Base-by-base conservation (phyloP, 371 early-diverging fungal species). In the Rhizopus stolonifer region DNA sequence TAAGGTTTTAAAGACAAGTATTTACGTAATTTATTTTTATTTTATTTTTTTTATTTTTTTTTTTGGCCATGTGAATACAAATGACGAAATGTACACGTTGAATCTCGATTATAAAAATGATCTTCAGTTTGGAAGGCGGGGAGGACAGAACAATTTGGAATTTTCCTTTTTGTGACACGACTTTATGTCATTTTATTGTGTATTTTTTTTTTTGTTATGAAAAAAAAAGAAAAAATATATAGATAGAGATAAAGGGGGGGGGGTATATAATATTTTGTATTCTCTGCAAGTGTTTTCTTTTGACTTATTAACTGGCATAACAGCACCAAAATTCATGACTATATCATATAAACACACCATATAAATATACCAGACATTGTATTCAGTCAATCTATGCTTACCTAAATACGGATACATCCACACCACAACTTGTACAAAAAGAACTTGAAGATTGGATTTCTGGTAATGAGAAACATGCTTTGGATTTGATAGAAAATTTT, bases 261-360 rank as follows among this genome's bases (percentile, higher is more conserved):
- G n/a, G 9, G n/a, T 36, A 11, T 36, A 36, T 5, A 5, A 2
- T 36, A 14, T 11, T 14, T 2, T 14, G 11, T 9, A 29, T 29
- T 9, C 2, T 29, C 29, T n/a, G n/a, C n/a, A 29, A 21, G 8
- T 23, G 14, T 24, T 44, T 21, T 25, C 44, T n/a, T n/a, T n/a
- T n/a, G n/a, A n/a, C n/a, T n/a, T n/a, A n/a, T 29, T 29, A 29
- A 43, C 19, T 43, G 17, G 48, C 14, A 47, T 43, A 59, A 2
- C 60, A 43, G 44, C 62, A 62, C 62, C 62, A 62, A 17, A 53
- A 62, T 46, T 62, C 62, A 62, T 62, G 62, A n/a, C 61, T 61
- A 52, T 14, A 29, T 21, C 26, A 48, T 26, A 17, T 9, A 22
- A 11, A 4, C 4, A n/a, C n/a, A n/a, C n/a, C n/a, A n/a, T n/a